A percentile compares a stretch with the other conserved stretches of the same genome.
phyloP scores from a whole-genome alignment of 2,329 filamentous ascomycete species.

The Truncatella angustata region DNA sequence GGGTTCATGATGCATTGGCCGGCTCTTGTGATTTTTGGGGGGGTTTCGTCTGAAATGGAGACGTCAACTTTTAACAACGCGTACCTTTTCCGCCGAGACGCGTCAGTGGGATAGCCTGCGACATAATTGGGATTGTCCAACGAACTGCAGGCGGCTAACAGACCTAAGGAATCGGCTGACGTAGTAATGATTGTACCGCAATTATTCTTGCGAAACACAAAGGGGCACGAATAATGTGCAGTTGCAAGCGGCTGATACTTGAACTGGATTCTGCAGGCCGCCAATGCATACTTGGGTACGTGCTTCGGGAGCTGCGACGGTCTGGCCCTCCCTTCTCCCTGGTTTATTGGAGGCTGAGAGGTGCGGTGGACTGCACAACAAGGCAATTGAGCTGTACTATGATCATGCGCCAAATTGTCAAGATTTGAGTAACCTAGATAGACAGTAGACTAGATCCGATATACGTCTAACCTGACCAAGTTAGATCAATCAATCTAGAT shows the following conservation, averaged over 20 bases:
- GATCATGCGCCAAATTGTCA: not conserved
- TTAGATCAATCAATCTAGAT: no score
- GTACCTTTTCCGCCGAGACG: slow-evolving; percentile 44
- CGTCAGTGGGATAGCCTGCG: slow-evolving; percentile 38
- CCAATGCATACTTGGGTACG: not conserved
- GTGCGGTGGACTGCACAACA: no score
- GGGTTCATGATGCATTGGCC: not conserved
- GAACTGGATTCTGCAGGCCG: not conserved
- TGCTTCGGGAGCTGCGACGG: not conserved
- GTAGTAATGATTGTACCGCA: not conserved
- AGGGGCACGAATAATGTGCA: not conserved
- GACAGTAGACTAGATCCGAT: no score
- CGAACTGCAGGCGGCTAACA: not conserved
- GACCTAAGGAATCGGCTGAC: slow-evolving; percentile 1
- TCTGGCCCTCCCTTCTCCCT: not conserved
- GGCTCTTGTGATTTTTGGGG: no score
- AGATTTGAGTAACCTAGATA: not conserved
- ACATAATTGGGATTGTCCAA: slow-evolving; percentile 24
- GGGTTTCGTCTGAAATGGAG: not conserved
- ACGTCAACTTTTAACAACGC: not conserved
- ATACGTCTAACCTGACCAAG: not conserved
- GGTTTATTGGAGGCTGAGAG: no score
- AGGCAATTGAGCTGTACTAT: not conserved
- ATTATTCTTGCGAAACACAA: not conserved
- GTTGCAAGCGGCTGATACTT: not conserved